Evolutionary conservation across 148 eudicot genomes (phyloP).

Genomic region (Amaranthus cruentus): DNA sequence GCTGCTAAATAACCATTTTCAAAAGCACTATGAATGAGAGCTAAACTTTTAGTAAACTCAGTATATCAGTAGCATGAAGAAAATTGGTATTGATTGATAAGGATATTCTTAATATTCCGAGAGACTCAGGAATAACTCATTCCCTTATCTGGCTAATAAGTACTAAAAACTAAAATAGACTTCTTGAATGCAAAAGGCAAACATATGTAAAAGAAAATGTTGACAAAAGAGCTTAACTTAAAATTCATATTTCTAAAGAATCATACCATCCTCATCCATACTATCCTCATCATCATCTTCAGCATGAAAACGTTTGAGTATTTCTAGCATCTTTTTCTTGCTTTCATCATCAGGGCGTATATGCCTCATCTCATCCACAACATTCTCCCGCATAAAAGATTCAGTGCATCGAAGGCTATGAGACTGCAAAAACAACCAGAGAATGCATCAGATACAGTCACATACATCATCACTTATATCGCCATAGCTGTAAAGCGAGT

Average conservation of each 20-base stretch:
- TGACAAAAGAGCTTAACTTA: neutral
- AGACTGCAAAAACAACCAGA: conserved; percentile 41
- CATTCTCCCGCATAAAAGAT: conserved; percentile 94
- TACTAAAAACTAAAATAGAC: too few relatives aligned
- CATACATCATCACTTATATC: neutral
- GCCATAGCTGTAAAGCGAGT: neutral
- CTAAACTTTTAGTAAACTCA: neutral
- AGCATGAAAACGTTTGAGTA: conserved; percentile 64
- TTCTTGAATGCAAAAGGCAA: neutral
- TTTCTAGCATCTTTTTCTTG: conserved; percentile 69
- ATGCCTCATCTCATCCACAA: conserved; percentile 60
- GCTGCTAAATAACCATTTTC: neutral
- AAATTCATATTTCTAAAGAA: neutral
- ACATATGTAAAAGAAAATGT: too few relatives aligned
- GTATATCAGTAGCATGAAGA: neutral
- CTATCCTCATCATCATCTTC: conserved; percentile 67
- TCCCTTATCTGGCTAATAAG: neutral
- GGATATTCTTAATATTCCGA: too few relatives aligned
- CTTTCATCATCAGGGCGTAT: conserved; percentile 55
- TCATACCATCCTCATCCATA: conserved; percentile 73
- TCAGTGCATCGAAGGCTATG: conserved; percentile 86
- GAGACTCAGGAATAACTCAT: neutral
- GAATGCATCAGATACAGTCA: conserved; percentile 2
- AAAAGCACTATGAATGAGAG: neutral
- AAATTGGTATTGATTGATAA: too few relatives aligned